Evolutionary conservation across 2,329 filamentous ascomycete species (phyloP), one percentile per base, ranked within the genome.

Genomic region (Leptoxyphium fumago): DNA sequence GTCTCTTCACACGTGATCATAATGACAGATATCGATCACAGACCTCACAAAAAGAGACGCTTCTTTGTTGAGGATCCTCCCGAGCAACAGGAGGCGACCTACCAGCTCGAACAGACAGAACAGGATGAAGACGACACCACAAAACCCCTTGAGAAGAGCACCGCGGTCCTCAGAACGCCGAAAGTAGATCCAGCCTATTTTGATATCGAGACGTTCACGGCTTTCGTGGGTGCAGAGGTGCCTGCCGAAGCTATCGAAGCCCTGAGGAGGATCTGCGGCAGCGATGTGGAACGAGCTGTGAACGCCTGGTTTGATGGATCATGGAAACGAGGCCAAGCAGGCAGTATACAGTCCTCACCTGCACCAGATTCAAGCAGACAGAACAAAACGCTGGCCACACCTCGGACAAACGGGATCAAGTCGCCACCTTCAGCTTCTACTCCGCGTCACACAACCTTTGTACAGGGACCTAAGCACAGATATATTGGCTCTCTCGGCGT

Each of bases 401-500:
- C 29, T 29, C 21, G 32, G 11, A 32, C 39, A 3, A 36, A 36
- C 10, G 10, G 10, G 30, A 14, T n/a, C 36, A 29, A 15, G 10
- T 42, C 26, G 18, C 39, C 17, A 28, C 40, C 10, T 39, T 41
- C 41, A 45, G 48, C 51, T 36, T 45, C 43, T 13, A 15, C 32
- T 9, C 14, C 13, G 5, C 11, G 11, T 11, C 13, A 40, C 18
- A 18, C 11, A 17, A 5, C 38, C 14, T 21, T 18, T 13, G 2
- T 13, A 13, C 38, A 28, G 6, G 75, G 72, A 68, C 78, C 79
- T 0, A 55, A 64, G 1, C 71, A 69, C 52, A 68, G 91, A 55
- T 98, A 96, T 55, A 75, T 96, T 48, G 91, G 91, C 14, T 85
- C 87, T 0, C 91, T 96, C 62, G 91, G 91, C 8, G 87, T 84